Conservation (phyloP, 2,329 filamentous ascomycete species). For the Pseudogymnoascus sp. region DNA sequence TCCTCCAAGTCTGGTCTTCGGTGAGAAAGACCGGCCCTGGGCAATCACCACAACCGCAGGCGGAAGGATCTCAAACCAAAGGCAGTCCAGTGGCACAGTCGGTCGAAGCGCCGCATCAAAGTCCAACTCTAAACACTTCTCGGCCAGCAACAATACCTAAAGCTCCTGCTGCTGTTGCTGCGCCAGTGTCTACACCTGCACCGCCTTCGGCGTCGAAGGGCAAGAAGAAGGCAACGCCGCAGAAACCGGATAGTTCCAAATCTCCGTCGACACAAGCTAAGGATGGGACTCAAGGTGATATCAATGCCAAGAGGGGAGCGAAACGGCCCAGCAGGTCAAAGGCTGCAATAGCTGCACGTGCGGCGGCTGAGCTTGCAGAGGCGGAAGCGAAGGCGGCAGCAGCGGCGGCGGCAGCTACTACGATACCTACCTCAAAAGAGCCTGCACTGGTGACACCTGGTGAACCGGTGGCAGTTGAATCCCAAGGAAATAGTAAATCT, state of each 20-base stretch:
- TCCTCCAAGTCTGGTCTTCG: conserved; percentile 46
- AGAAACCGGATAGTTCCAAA: neutral
- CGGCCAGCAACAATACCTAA: neutral
- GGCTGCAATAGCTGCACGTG: neutral
- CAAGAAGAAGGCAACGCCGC: neutral
- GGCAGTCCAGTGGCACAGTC: neutral
- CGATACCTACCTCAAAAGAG: neutral
- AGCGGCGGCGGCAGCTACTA: neutral
- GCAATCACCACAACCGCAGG: conserved; percentile 6
- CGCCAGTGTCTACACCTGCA: neutral
- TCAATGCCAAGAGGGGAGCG: neutral
- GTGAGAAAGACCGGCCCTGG: conserved; percentile 34
- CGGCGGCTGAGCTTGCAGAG: neutral
- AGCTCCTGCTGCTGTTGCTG: neutral
- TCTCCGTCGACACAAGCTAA: neutral
- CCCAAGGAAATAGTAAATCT: neutral
- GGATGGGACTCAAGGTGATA: neutral
- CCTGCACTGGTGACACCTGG: neutral
- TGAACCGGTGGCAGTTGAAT: neutral
- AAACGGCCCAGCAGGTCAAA: conserved; percentile 6
- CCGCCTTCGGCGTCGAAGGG: neutral
- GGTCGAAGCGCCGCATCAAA: neutral
- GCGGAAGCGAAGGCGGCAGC: neutral
- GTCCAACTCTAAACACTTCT: neutral
- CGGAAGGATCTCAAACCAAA: neutral